Evolutionary conservation across 1,284 basidiomycete genomes (phyloP).

Genomic region (Schizophyllum commune): DNA sequence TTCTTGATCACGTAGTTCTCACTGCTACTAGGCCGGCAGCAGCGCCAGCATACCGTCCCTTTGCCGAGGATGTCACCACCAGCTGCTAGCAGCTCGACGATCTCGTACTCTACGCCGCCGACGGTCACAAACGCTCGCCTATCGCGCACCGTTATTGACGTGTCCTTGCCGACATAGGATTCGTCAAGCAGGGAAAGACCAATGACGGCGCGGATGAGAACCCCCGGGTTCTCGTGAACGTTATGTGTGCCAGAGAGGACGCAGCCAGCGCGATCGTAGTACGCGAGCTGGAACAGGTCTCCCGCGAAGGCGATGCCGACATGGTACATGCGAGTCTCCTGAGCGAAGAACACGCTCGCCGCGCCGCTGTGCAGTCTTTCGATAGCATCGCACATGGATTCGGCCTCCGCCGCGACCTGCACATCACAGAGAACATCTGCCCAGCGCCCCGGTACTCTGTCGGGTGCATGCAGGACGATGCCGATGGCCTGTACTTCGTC

Average conservation of each 20-base stretch:
- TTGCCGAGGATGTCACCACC: slow-evolving; percentile 2
- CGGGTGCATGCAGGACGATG: not conserved
- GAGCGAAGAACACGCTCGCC: slow-evolving; percentile 4
- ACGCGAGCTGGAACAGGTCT: not conserved
- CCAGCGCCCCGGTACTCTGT: not conserved
- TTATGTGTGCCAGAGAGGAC: slow-evolving; percentile 2
- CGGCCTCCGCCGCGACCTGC: not conserved
- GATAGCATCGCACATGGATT: not conserved
- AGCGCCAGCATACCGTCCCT: slow-evolving; percentile 5
- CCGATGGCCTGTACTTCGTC: not conserved
- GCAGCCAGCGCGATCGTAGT: slow-evolving; percentile 6
- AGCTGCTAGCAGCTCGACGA: not conserved
- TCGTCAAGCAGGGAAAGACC: slow-evolving; percentile 2
- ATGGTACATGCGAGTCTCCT: slow-evolving; percentile 6
- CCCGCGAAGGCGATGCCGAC: slow-evolving; percentile 2
- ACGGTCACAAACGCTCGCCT: not conserved
- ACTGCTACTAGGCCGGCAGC: not conserved
- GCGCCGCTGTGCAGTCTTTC: slow-evolving; percentile 4
- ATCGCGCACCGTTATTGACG: not conserved
- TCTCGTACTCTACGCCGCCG: slow-evolving; percentile 1
- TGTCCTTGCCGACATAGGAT: not conserved
- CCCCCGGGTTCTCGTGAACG: slow-evolving; percentile 1
- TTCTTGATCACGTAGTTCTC: slow-evolving; percentile 7
- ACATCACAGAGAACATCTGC: not conserved
- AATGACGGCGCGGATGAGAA: slow-evolving; percentile 4